Conservation (phyloP, 2,329 filamentous ascomycete genomes). For the Onygena corvina region DNA sequence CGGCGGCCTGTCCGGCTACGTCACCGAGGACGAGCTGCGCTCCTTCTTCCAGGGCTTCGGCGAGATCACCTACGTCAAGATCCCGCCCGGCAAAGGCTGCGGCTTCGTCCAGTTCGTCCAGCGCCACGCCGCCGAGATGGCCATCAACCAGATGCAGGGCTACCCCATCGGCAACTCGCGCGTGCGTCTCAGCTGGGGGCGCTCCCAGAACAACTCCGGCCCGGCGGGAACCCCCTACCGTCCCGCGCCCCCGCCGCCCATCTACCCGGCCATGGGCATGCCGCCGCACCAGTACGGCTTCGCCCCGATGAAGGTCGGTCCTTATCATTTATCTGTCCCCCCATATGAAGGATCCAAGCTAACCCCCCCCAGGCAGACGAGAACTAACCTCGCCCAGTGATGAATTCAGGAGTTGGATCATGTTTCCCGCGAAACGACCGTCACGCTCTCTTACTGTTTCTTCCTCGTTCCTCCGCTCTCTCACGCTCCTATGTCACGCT, state of each 20-base stretch:
- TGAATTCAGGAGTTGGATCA: too few species aligned
- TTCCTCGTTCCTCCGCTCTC: conserved; percentile 3
- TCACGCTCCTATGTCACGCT: not conserved
- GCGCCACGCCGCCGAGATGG: conserved; percentile 97
- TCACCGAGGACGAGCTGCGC: conserved; percentile 97
- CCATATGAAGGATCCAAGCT: too few species aligned
- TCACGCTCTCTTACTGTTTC: conserved; percentile 4
- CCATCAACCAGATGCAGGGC: conserved; percentile 99
- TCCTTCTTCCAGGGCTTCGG: conserved; percentile 99
- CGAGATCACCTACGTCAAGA: conserved; percentile 99
- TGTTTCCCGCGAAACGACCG: too few species aligned
- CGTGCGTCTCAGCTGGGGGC: conserved; percentile 92
- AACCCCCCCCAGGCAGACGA: not conserved
- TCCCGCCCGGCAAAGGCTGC: conserved; percentile 95
- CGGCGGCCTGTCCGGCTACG: conserved; percentile 89
- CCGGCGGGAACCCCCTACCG: conserved; percentile 92
- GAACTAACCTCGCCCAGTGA: conserved; percentile 5
- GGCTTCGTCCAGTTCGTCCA: conserved; percentile 99
- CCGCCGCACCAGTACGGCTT: conserved; percentile 54
- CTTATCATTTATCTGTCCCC: not conserved
- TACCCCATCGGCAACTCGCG: conserved; percentile 98
- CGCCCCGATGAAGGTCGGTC: conserved; percentile 52
- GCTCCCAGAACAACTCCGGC: conserved; percentile 97
- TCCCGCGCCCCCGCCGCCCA: conserved; percentile 70
- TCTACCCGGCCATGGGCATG: conserved; percentile 60